phyloP scores from a whole-genome alignment of 768 basidiomycete species.

The Polyporus arcularius region DNA sequence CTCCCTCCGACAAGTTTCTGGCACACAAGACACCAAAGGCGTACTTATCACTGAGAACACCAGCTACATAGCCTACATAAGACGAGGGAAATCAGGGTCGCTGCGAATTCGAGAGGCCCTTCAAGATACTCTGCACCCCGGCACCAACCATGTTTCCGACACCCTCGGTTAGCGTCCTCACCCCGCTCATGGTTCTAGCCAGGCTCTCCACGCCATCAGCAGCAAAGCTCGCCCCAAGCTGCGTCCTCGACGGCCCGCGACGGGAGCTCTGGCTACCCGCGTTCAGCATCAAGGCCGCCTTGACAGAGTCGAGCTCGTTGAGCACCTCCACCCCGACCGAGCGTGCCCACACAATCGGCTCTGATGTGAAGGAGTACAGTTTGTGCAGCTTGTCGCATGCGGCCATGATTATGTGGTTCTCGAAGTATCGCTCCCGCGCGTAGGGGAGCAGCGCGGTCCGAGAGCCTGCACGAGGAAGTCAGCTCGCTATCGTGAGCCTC shows the following conservation, averaged over 20 bases:
- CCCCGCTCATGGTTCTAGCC: slow-evolving; percentile 36
- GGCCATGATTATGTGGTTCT: slow-evolving; percentile 84
- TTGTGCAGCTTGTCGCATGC: slow-evolving; percentile 90
- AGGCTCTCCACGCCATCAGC: slow-evolving; percentile 48
- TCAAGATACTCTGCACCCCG: slow-evolving; percentile 20
- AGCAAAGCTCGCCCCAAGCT: slow-evolving; percentile 27
- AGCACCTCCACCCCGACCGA: slow-evolving; percentile 87
- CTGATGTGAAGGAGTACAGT: slow-evolving; percentile 68
- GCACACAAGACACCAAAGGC: too few relatives aligned
- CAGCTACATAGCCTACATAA: too few relatives aligned
- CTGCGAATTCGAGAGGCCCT: slow-evolving; percentile 6
- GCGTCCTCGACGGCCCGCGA: slow-evolving; percentile 4
- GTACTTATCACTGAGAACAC: too few relatives aligned
- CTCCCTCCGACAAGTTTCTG: too few relatives aligned
- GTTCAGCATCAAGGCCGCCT: slow-evolving; percentile 79
- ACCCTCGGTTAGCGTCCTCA: slow-evolving; percentile 33
- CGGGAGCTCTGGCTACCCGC: slow-evolving; percentile 52
- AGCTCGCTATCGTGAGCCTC: not conserved
- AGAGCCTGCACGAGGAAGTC: slow-evolving; percentile 49
- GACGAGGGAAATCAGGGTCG: not conserved
- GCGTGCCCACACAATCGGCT: slow-evolving; percentile 82
- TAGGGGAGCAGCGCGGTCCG: slow-evolving; percentile 77
- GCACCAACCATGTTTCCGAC: slow-evolving; percentile 17
- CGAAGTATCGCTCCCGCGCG: slow-evolving; percentile 76
- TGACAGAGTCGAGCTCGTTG: slow-evolving; percentile 84